Evolutionary conservation across 441 rosid genomes (phyloP).

Genomic region (Rhodomyrtus psidioides): DNA sequence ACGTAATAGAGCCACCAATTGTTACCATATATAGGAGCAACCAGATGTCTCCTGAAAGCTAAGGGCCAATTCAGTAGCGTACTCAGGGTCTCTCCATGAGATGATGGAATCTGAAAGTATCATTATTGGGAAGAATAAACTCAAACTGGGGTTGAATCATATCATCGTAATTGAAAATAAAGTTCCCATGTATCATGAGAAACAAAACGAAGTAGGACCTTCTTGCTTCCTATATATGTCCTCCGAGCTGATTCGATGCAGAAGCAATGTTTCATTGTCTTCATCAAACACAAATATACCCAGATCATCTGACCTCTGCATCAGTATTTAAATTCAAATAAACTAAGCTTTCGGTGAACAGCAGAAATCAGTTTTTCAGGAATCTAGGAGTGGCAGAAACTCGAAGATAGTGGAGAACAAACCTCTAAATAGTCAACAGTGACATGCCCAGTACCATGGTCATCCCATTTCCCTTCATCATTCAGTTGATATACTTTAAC

Average conservation of each 20-base stretch:
- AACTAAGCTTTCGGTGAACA: background rate
- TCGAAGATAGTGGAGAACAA: slow-evolving; percentile 7
- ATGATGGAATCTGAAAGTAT: slow-evolving; percentile 75
- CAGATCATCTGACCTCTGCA: slow-evolving; percentile 87
- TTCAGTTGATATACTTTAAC: slow-evolving; percentile 91
- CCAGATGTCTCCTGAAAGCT: slow-evolving; percentile 98
- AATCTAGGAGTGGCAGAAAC: background rate
- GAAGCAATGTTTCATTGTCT: slow-evolving; percentile 83
- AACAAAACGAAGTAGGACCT: slow-evolving; percentile 41
- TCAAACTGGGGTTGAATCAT: background rate
- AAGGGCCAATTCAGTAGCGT: slow-evolving; percentile 85
- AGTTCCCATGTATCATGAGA: background rate
- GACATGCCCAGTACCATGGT: slow-evolving; percentile 98
- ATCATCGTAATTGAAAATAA: background rate
- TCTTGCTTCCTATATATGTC: slow-evolving; percentile 97
- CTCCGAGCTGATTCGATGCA: slow-evolving; percentile 81
- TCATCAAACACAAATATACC: slow-evolving; percentile 86
- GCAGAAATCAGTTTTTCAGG: background rate
- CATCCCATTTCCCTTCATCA: slow-evolving; percentile 98
- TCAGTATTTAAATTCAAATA: slow-evolving; percentile 10
- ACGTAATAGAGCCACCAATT: slow-evolving; percentile 1
- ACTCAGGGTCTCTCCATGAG: slow-evolving; percentile 97
- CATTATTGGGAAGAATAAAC: background rate
- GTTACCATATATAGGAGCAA: slow-evolving; percentile 92
- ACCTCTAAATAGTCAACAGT: slow-evolving; percentile 93